Conservation (phyloP, 768 basidiomycete species). For the Tulasnella sp. region DNA sequence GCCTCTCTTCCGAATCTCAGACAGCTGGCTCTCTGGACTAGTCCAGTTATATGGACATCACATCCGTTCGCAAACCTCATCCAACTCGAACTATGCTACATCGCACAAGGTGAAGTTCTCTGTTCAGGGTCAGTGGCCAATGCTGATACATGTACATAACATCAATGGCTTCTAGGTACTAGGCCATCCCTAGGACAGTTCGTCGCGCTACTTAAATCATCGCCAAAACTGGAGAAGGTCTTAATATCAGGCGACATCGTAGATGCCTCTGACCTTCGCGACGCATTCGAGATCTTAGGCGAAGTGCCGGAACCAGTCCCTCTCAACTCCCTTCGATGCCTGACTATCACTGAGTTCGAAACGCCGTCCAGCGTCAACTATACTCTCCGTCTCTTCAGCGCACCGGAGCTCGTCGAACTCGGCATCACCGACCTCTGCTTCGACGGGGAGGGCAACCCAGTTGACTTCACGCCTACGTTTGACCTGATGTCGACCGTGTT, state of each 20-base stretch:
- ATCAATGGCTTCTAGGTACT: background rate
- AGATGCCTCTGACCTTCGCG: background rate
- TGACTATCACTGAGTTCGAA: conserved; percentile 2
- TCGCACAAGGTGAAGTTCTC: background rate
- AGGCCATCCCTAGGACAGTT: background rate
- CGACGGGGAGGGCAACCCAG: background rate
- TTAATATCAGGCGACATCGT: background rate
- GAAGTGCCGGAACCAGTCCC: background rate
- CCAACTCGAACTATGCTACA: conserved; percentile 3
- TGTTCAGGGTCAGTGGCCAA: no score
- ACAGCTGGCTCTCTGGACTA: background rate
- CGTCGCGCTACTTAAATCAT: background rate
- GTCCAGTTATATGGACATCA: background rate
- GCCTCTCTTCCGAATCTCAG: conserved; percentile 1
- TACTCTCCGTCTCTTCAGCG: background rate
- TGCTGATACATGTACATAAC: no score
- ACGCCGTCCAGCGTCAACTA: background rate
- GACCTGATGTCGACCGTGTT: background rate
- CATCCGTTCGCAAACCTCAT: background rate
- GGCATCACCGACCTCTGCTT: background rate
- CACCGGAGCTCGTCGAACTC: background rate
- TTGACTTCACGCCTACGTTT: background rate
- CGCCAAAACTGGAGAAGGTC: background rate
- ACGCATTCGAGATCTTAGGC: background rate
- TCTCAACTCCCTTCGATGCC: background rate